Conservation (phyloP, 139 green algal genomes). For the Chlorella sp. region DNA sequence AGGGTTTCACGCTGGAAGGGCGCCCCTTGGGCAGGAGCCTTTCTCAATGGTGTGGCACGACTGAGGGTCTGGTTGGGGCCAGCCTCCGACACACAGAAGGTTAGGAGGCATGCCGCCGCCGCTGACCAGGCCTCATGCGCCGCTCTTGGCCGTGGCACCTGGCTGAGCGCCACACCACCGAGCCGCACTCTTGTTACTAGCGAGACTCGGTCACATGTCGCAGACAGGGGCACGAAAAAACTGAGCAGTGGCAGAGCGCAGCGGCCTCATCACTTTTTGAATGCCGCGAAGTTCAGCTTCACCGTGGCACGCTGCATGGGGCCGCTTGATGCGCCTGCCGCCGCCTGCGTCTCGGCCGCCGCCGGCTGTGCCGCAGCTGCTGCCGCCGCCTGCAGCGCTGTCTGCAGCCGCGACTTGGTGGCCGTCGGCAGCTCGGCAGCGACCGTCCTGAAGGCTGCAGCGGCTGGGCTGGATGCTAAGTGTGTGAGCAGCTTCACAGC, state of each 20-base stretch:
- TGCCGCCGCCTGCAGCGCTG: slow-evolving; percentile 40
- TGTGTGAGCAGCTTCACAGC: slow-evolving; percentile 59
- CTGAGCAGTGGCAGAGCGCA: not conserved
- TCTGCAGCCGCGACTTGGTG: slow-evolving; percentile 63
- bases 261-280: slow-evolving; percentile 1
- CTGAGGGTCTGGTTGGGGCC: too few species aligned
- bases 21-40: too few species aligned
- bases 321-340: not conserved
- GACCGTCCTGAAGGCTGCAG: slow-evolving; percentile 51
- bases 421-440: slow-evolving; percentile 52
- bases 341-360: not conserved
- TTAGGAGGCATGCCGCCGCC: too few species aligned
- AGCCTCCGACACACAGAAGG: too few species aligned
- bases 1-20: too few species aligned
- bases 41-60: too few species aligned
- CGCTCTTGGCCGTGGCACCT: too few species aligned
- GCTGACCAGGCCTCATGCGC: too few species aligned
- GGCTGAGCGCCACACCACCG: too few species aligned
- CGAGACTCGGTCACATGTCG: too few species aligned
- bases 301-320: slow-evolving; percentile 32
- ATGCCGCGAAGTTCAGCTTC: slow-evolving; percentile 33
- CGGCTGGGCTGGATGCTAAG: slow-evolving; percentile 38
- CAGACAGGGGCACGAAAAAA: too few species aligned
- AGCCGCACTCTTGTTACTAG: too few species aligned
- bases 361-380: not conserved